Evolutionary conservation across 768 basidiomycete species (phyloP), one percentile per base, ranked within the genome.

Genomic region (Grammothele lineata): DNA sequence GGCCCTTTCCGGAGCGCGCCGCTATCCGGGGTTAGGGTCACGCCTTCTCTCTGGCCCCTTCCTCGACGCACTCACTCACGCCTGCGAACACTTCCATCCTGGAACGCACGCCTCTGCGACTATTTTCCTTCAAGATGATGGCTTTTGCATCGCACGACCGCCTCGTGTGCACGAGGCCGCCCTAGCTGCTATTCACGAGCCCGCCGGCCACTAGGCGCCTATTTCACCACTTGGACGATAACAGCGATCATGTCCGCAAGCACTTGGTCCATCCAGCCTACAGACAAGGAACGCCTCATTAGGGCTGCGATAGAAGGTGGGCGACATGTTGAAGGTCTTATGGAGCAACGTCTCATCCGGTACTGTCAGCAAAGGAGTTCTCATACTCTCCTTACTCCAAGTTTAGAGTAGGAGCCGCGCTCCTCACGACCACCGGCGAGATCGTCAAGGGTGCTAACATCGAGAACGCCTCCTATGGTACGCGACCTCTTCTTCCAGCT

Each of bases 381-480:
- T 76, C 87, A 0, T 94, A 96, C 65, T 78, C 71, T 26, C 90
- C 82, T 0, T 98, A 96, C 68, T 93, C 92, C 23, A 85, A 91
- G 24, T 96, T 99, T 62, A 81, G 85, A 7, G 95, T 97, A 14
- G 95, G 95, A 0, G 94, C 93, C 0, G 89, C 92, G 1, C 66
- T 97, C 10, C 66, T 97, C 15, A 70, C 83, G 2, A 61, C 75
- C 0, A 78, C 85, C 34, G 90, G 89, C 0, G 64, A 70, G 8
- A 77, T 95, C 18, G 79, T 95, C 49, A 84, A 78, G 51, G 93
- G 95, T 5, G 85, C 87, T 24, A 97, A 96, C 63, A 77, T 98
- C 50, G 96, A 99, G 70, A 97, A 96, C 58, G 92, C 92, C 0
- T 86, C 87, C 0, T 90, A 91, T 58, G 92, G 94, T 93, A 27